Percentiles rank a stretch among this genome's conserved stretches.
Evolutionary conservation across 768 basidiomycete genomes (phyloP).

Genomic region (Russula compacta): DNA sequence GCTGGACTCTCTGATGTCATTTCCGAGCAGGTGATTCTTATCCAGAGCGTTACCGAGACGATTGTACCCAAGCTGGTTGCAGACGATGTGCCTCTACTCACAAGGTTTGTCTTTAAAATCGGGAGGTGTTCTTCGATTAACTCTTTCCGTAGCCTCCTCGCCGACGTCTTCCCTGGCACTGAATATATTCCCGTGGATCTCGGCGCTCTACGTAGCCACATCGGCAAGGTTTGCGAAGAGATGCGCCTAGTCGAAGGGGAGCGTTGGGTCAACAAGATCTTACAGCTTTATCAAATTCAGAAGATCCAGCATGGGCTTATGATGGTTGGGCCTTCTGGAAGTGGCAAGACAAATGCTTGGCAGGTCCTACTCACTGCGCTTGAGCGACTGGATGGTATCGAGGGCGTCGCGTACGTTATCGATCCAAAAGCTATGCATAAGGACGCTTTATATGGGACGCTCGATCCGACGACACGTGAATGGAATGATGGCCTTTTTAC

Average conservation of each 20-base stretch:
- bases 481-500: conserved; percentile 99
- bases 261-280: conserved; percentile 88
- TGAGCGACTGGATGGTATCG: conserved; percentile 82
- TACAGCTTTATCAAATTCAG: conserved; percentile 98
- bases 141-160: conserved; percentile 54
- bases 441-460: conserved; percentile 92
- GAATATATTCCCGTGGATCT: conserved; percentile 86
- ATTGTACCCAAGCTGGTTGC: conserved; percentile 98
- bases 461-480: conserved; percentile 94
- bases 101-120: conserved; percentile 45
- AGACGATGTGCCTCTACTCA: conserved; percentile 90
- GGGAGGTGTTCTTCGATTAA: conserved; percentile 9
- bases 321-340: conserved; percentile 99
- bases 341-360: conserved; percentile 97
- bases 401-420: conserved; percentile 93
- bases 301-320: conserved; percentile 99
- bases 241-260: conserved; percentile 80
- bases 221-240: conserved; percentile 79
- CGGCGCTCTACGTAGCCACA: conserved; percentile 75
- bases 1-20: conserved; percentile 57
- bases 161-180: conserved; percentile 96
- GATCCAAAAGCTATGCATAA: conserved; percentile 99
- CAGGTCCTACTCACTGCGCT: conserved; percentile 85
- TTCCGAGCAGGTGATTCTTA: conserved; percentile 92
- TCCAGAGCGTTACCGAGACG: conserved; percentile 97